A percentile compares a stretch with the other conserved stretches of the same genome.
These are phyloP conservation scores for Scheffersomyces titani DNA, from an alignment of 1,139 yeast species.

Conservation along the genomic window DNA sequence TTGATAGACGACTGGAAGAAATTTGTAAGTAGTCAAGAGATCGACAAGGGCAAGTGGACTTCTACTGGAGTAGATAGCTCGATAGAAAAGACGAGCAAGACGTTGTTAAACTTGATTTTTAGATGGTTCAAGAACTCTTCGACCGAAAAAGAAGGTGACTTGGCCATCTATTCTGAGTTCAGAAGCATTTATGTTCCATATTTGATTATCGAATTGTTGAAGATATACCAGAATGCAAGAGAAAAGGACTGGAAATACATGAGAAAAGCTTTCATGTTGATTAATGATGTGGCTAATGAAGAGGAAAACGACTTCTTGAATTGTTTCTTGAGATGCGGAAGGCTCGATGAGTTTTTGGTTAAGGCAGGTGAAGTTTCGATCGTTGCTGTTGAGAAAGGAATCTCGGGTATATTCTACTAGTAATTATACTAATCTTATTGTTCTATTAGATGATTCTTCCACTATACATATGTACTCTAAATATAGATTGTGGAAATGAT, in stretches of 20 bases:
- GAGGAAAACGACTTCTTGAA: constrained; percentile 39
- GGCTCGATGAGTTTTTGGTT: constrained; percentile 60
- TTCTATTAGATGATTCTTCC: not conserved
- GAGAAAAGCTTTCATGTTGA: constrained; percentile 57
- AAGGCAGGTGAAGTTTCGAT: constrained; percentile 60
- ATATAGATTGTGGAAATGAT: not conserved
- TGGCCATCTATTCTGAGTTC: constrained; percentile 41
- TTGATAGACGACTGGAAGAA: constrained; percentile 43
- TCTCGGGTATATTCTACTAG: constrained; percentile 29
- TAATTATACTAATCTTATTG: not conserved
- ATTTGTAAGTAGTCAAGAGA: constrained; percentile 22
- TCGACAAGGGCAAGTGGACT: constrained; percentile 23
- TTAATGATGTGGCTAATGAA: constrained; percentile 51
- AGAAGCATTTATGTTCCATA: constrained; percentile 76
- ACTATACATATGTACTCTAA: not conserved
- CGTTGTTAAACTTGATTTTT: constrained; percentile 26
- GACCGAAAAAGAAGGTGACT: constrained; percentile 6
- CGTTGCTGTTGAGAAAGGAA: constrained; percentile 43
- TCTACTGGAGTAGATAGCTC: constrained; percentile 37
- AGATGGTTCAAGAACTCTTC: constrained; percentile 34
- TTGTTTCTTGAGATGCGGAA: constrained; percentile 62
- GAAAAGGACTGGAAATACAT: constrained; percentile 41
- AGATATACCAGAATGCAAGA: constrained; percentile 49
- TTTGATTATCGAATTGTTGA: constrained; percentile 62
- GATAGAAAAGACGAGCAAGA: constrained; percentile 36